A percentile compares a stretch with the other conserved stretches of the same genome.
These are phyloP conservation scores for Forsythia viridissima DNA, from an alignment of 257 asterid species.

Conservation along the genomic window DNA sequence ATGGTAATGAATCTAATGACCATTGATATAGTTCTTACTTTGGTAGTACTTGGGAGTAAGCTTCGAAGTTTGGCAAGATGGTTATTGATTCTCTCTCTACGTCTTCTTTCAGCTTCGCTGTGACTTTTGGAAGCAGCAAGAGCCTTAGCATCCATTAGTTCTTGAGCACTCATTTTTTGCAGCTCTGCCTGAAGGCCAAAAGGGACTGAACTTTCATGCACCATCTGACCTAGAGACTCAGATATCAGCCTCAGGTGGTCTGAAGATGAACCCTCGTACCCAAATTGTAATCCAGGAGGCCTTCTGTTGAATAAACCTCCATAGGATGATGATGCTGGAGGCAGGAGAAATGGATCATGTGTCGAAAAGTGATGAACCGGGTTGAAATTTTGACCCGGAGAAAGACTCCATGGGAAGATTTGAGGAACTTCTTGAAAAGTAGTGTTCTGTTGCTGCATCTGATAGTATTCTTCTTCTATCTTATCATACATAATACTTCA, in stretches of 20 bases:
- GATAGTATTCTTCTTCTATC: not conserved
- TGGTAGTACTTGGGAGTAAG: slow-evolving; percentile 85
- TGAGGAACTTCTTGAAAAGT: slow-evolving; percentile 51
- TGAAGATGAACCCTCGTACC: slow-evolving; percentile 32
- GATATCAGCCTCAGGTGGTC: no score
- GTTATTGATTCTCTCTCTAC: slow-evolving; percentile 86
- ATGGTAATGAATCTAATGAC: not conserved
- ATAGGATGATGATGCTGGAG: slow-evolving; percentile 45
- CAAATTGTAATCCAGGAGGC: slow-evolving; percentile 41
- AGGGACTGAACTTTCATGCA: slow-evolving; percentile 45
- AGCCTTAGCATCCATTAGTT: slow-evolving; percentile 91
- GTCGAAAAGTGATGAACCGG: slow-evolving; percentile 28
- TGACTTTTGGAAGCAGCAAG: slow-evolving; percentile 94
- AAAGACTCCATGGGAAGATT: slow-evolving; percentile 63
- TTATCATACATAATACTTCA: slow-evolving; percentile 34
- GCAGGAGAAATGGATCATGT: slow-evolving; percentile 64
- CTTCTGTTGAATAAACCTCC: slow-evolving; percentile 45
- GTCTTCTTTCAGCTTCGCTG: slow-evolving; percentile 93
- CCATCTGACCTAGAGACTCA: slow-evolving; percentile 31
- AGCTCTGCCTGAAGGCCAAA: slow-evolving; percentile 88
- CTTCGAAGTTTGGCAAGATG: slow-evolving; percentile 88
- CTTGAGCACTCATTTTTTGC: slow-evolving; percentile 85
- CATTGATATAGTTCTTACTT: slow-evolving; percentile 48
- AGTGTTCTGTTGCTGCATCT: slow-evolving; percentile 26
- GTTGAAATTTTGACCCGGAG: slow-evolving; percentile 44